Evolutionary conservation across 805 yeast genomes (phyloP).

Genomic region (Lipomyces orientalis): DNA sequence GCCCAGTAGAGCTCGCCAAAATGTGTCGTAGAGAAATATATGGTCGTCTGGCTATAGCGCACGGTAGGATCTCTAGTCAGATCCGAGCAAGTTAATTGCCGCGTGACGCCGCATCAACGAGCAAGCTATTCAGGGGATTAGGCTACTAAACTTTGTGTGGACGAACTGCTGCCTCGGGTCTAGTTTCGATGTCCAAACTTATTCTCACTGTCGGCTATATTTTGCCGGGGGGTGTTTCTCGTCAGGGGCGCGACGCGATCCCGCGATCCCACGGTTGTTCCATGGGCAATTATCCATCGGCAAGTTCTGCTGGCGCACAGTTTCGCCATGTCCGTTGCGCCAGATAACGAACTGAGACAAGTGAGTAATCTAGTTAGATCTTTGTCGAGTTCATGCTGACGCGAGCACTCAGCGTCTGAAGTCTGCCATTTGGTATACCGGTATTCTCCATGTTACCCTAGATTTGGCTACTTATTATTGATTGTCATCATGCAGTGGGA

Average conservation of each 20-base stretch:
- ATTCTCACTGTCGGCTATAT: too few relatives aligned
- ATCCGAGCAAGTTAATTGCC: neutral
- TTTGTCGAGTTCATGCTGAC: neutral
- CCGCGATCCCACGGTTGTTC: too few relatives aligned
- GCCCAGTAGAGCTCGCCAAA: neutral
- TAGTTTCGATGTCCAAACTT: too few relatives aligned
- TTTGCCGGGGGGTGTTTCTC: too few relatives aligned
- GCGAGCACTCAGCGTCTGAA: conserved; percentile 33
- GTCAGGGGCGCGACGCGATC: neutral
- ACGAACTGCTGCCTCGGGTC: neutral
- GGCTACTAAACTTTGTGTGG: neutral
- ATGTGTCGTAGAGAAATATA: neutral
- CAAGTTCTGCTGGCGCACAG: neutral
- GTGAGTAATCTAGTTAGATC: neutral
- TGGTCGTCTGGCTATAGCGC: neutral
- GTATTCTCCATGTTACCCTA: conserved; percentile 3
- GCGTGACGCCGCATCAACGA: neutral
- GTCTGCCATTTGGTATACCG: conserved; percentile 44
- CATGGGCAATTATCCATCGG: too few relatives aligned
- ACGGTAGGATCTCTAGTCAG: too few relatives aligned
- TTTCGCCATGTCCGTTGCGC: neutral
- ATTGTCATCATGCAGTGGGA: conserved; percentile 32
- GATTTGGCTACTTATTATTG: neutral
- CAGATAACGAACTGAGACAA: neutral
- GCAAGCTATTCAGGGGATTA: neutral